phyloP scores from a whole-genome alignment of 2,329 filamentous ascomycete genomes.

The Botrytis hyacinthi region DNA sequence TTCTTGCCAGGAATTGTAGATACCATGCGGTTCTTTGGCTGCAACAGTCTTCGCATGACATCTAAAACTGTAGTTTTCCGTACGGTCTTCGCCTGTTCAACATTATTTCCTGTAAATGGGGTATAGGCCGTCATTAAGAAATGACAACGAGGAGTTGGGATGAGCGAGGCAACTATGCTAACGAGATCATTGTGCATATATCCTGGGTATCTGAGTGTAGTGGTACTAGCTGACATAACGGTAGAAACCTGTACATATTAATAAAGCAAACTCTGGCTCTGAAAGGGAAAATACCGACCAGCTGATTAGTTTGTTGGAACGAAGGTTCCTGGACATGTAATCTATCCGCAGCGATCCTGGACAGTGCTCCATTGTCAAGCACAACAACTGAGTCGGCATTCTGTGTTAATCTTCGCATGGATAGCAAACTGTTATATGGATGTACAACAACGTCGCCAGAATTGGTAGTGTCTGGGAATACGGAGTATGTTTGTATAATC shows the following conservation, averaged over 20 bases:
- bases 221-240: slow-evolving; percentile 98
- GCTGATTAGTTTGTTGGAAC: slow-evolving; percentile 95
- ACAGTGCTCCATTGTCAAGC: slow-evolving; percentile 90
- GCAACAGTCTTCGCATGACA: slow-evolving; percentile 91
- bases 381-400: slow-evolving; percentile 98
- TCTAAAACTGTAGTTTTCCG: slow-evolving; percentile 97
- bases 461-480: slow-evolving; percentile 91
- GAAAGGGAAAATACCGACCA: slow-evolving; percentile 51
- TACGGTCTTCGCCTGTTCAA: slow-evolving; percentile 95
- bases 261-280: slow-evolving; percentile 23
- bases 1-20: slow-evolving; percentile 93
- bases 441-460: slow-evolving; percentile 91
- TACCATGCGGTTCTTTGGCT: slow-evolving; percentile 99
- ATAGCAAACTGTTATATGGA: slow-evolving; percentile 93
- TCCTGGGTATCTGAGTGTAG: slow-evolving; percentile 91
- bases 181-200: slow-evolving; percentile 99
- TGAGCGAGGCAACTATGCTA: slow-evolving; percentile 91
- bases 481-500: slow-evolving; percentile 97
- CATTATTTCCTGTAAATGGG: slow-evolving; percentile 92
- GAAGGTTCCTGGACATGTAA: slow-evolving; percentile 94
- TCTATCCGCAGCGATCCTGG: slow-evolving; percentile 89
- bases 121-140: slow-evolving; percentile 99
- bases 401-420: slow-evolving; percentile 86
- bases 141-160: slow-evolving; percentile 93
- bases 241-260: slow-evolving; percentile 70